Percentiles rank a stretch among this genome's conserved stretches.
Evolutionary conservation across 1,284 basidiomycete species (phyloP).

Genomic region (Heterobasidion occidentale): DNA sequence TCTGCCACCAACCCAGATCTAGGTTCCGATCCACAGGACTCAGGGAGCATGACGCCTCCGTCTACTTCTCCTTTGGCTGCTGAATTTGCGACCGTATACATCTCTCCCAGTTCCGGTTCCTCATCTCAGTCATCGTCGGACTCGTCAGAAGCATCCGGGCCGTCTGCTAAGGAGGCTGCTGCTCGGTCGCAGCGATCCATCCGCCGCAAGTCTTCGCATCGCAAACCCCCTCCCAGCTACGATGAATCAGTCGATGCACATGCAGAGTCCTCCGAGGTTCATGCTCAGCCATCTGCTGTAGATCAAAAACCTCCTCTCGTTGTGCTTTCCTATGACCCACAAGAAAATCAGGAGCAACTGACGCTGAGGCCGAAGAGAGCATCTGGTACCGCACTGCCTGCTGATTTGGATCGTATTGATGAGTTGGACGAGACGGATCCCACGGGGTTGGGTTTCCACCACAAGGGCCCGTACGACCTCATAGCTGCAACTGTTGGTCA

Average conservation of each 20-base stretch:
- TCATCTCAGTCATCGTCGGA: background rate
- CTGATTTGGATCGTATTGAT: slow-evolving; percentile 60
- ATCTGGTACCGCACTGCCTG: slow-evolving; percentile 17
- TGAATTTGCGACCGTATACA: too few relatives aligned
- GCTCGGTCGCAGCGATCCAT: background rate
- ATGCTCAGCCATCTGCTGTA: background rate
- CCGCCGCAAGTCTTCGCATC: background rate
- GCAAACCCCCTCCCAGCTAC: slow-evolving; percentile 1
- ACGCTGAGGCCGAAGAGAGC: background rate
- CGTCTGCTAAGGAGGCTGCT: background rate
- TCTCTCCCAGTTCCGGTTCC: too few relatives aligned
- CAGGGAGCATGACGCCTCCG: background rate
- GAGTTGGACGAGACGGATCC: slow-evolving; percentile 69
- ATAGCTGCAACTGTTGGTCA: slow-evolving; percentile 18
- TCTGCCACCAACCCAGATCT: background rate
- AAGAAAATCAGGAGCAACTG: background rate
- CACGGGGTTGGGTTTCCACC: slow-evolving; percentile 51
- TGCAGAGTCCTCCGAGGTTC: background rate
- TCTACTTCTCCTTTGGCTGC: too few relatives aligned
- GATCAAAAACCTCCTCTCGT: background rate
- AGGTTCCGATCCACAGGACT: background rate
- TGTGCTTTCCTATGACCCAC: background rate
- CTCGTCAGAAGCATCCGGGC: background rate
- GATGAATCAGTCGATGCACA: slow-evolving; percentile 1
- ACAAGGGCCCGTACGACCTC: slow-evolving; percentile 63